phyloP scores from a whole-genome alignment of 2,329 filamentous ascomycete species.

The Sphaerulina musiva region DNA sequence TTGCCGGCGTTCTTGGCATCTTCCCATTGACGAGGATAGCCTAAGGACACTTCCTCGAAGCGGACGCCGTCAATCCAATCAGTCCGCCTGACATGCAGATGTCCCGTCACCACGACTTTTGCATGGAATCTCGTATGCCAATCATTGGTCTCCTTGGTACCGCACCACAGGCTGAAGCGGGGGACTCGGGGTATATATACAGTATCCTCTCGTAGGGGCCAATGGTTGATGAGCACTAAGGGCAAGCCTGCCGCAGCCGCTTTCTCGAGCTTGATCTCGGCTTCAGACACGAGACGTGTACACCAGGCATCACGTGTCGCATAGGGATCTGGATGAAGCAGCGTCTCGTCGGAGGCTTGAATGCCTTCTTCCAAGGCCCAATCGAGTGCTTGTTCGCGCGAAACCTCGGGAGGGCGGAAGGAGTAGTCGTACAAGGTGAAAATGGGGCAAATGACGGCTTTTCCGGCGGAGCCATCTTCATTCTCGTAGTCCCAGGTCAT shows the following conservation, averaged over 20 bases:
- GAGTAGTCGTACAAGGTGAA: constrained; percentile 58
- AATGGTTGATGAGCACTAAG: constrained; percentile 43
- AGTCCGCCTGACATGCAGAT: constrained; percentile 42
- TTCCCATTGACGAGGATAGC: constrained; percentile 46
- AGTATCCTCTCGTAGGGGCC: constrained; percentile 42
- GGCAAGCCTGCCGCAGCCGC: constrained; percentile 29
- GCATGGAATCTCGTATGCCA: constrained; percentile 44
- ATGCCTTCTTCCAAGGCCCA: constrained; percentile 44
- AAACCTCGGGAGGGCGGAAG: constrained; percentile 48
- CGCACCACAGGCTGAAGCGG: constrained; percentile 44
- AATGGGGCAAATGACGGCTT: constrained; percentile 48
- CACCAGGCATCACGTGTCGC: constrained; percentile 42
- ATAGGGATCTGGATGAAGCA: constrained; percentile 43
- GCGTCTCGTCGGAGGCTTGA: constrained; percentile 42
- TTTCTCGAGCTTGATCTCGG: constrained; percentile 37
- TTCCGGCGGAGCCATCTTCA: constrained; percentile 43
- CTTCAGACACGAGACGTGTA: constrained; percentile 36
- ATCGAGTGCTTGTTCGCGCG: constrained; percentile 42
- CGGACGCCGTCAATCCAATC: constrained; percentile 44
- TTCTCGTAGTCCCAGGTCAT: constrained; percentile 40
- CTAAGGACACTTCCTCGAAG: constrained; percentile 44
- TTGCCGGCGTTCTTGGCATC: constrained; percentile 38
- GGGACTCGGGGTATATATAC: constrained; percentile 40
- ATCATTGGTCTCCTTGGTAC: constrained; percentile 42
- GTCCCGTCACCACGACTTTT: constrained; percentile 43